These are phyloP conservation scores for Phytophthora chlamydospora DNA, from an alignment of 352 stramenopile species.

Conservation along the genomic window DNA sequence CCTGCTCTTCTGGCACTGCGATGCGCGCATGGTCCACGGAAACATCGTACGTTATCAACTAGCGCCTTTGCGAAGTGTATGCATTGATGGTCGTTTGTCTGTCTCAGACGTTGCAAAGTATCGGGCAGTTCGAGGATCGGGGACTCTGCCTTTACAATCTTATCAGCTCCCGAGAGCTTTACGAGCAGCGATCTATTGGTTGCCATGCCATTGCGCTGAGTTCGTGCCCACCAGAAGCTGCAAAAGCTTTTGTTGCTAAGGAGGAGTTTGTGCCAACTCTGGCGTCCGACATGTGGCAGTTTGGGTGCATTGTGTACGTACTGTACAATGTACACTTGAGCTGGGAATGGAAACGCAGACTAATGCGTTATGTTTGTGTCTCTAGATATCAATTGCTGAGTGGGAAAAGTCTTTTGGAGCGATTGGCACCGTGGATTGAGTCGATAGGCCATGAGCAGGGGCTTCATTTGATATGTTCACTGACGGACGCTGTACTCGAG, in stretches of 20 bases:
- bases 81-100: slow-evolving; percentile 1
- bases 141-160: slow-evolving; percentile 55
- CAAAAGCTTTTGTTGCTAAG: slow-evolving; percentile 46
- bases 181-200: slow-evolving; percentile 37
- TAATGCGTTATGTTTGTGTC: background rate
- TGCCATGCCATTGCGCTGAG: slow-evolving; percentile 28
- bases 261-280: slow-evolving; percentile 51
- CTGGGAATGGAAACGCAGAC: too few species aligned
- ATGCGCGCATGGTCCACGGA: slow-evolving; percentile 60
- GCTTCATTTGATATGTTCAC: slow-evolving; percentile 60
- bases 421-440: slow-evolving; percentile 55
- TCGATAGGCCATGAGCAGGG: slow-evolving; percentile 40
- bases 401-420: slow-evolving; percentile 45
- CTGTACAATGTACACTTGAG: background rate
- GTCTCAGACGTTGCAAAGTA: slow-evolving; percentile 42
- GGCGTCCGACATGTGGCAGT: slow-evolving; percentile 75
- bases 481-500: slow-evolving; percentile 58
- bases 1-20: slow-evolving; percentile 60
- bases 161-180: slow-evolving; percentile 45
- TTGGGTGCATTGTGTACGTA: slow-evolving; percentile 74
- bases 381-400: slow-evolving; percentile 60
- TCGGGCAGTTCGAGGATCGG: slow-evolving; percentile 52
- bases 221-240: slow-evolving; percentile 60
- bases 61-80: background rate
- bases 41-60: slow-evolving; percentile 54